Conservation (phyloP, 257 asterid genomes). For the Handroanthus guayacan region DNA sequence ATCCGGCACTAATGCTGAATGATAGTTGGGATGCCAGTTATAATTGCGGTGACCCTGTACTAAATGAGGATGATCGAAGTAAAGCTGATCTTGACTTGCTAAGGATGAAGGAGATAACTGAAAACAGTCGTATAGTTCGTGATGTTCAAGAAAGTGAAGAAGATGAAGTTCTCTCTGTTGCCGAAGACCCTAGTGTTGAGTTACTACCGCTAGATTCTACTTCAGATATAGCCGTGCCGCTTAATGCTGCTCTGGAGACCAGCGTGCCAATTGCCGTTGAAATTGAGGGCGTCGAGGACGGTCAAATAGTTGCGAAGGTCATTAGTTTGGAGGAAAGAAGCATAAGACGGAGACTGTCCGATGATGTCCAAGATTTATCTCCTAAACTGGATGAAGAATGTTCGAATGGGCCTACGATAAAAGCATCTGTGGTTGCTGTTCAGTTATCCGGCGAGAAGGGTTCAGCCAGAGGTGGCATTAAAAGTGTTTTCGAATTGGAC, state of each 20-base stretch:
- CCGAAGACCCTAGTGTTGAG: conserved; percentile 48
- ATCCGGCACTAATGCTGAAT: conserved; percentile 51
- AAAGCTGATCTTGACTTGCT: conserved; percentile 32
- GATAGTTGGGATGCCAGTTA: conserved; percentile 47
- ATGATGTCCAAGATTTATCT: conserved; percentile 33
- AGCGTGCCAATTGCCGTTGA: conserved; percentile 82
- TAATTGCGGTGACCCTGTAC: conserved; percentile 34
- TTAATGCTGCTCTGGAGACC: conserved; percentile 44
- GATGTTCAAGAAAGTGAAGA: conserved; percentile 53
- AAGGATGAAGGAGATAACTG: conserved; percentile 21
- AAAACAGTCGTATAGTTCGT: conserved; percentile 31
- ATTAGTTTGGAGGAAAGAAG: conserved; percentile 70
- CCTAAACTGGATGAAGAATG: conserved; percentile 45
- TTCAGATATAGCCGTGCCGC: conserved; percentile 55
- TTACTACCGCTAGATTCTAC: conserved; percentile 54
- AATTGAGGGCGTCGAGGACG: conserved; percentile 70
- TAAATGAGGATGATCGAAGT: conserved; percentile 23
- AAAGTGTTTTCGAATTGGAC: conserved; percentile 81
- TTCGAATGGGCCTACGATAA: conserved; percentile 53
- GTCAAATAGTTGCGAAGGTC: conserved; percentile 79
- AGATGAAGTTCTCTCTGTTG: conserved; percentile 53
- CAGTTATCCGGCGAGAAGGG: conserved; percentile 57
- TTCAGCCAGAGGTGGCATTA: conserved; percentile 53
- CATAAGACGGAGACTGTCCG: conserved; percentile 40
- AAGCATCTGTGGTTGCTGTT: conserved; percentile 68